A percentile compares a stretch with the other conserved stretches of the same genome.
Evolutionary conservation across 2,329 filamentous ascomycete genomes (phyloP).

Genomic region (Paecilomyces sp.): DNA sequence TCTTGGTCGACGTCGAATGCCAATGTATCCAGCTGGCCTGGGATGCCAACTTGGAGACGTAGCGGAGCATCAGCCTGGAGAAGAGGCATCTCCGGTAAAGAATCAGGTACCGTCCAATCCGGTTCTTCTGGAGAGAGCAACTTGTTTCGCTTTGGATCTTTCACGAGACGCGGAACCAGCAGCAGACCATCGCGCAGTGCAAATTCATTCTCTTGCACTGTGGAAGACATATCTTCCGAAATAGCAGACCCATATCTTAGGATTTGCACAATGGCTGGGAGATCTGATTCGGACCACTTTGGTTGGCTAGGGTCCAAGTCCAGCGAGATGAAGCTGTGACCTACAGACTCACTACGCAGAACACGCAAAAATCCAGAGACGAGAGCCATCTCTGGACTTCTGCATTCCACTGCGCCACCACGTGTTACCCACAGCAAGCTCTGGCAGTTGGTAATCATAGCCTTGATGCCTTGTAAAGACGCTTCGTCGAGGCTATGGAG

Average conservation of each 20-base stretch:
- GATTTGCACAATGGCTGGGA: neutral
- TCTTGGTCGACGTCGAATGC: conserved; percentile 11
- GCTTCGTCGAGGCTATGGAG: neutral
- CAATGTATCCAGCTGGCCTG: conserved; percentile 14
- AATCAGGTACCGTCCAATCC: neutral
- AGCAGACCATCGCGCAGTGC: neutral
- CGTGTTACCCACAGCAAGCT: conserved; percentile 2
- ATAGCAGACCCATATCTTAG: neutral
- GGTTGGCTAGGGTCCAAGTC: conserved; percentile 16
- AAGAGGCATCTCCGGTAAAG: neutral
- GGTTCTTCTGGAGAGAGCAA: neutral
- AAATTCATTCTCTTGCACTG: neutral
- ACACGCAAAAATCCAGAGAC: conserved; percentile 17
- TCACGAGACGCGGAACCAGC: neutral
- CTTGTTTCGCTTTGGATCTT: neutral
- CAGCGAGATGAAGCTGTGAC: conserved; percentile 14
- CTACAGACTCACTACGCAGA: conserved; percentile 16
- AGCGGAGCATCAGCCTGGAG: neutral
- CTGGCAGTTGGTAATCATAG: neutral
- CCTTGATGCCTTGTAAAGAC: neutral
- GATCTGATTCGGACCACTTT: neutral
- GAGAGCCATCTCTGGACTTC: conserved; percentile 9
- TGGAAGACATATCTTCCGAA: neutral
- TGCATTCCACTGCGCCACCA: conserved; percentile 6
- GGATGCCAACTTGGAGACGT: neutral